Base-by-base conservation (phyloP, 352 stramenopile genomes). In the Globisporangium camurandrum region DNA sequence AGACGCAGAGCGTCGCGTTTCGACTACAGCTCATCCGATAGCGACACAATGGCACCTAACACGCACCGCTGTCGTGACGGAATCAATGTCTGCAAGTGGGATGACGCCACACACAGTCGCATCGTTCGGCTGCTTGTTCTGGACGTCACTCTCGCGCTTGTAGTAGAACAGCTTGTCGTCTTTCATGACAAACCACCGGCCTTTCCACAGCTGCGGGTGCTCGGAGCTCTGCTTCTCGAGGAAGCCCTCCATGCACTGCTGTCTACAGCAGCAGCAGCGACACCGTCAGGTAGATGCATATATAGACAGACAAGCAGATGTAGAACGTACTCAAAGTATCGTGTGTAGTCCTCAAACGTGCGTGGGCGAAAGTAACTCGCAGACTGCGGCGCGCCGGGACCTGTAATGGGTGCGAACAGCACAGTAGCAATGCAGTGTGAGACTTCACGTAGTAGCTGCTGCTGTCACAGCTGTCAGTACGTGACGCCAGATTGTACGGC, bases 101-200 rank as follows among this genome's bases (percentile, higher is more conserved):
- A 93, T 93, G 52, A 84, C 68, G 20, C 74, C 77, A 44, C 78
- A 83, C 56, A 77, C 85, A 11, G 64, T 75, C 22, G 67, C 45
- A 51, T 89, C 78, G 8, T 66, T 67, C 11, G 70, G 61, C 42
- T 79, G 71, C 34, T 79, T 75, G 43, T 86, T 71, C 28, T 62
- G 57, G 36, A 84, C 71, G 51, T 90, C 76, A 19, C 47, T 22
- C 24, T 80, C 63, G 16, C 52, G 51, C 56, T 88, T 87, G 57
- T 90, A 93, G 54, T 89, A 91, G 50, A 90, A 90, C 3, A 93
- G 51, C 59, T 86, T 74, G 56, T 67, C 88, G 9, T 89, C 80
- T 24, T 88, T 77, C 77, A 93, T 90, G 53, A 93, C 83, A 46
- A 93, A 90, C 83, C 83, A 93, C 23, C 83, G 70, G 20, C 62